These are phyloP conservation scores for Pichia heedii DNA, from an alignment of 805 yeast genomes.

Conservation along the genomic window DNA sequence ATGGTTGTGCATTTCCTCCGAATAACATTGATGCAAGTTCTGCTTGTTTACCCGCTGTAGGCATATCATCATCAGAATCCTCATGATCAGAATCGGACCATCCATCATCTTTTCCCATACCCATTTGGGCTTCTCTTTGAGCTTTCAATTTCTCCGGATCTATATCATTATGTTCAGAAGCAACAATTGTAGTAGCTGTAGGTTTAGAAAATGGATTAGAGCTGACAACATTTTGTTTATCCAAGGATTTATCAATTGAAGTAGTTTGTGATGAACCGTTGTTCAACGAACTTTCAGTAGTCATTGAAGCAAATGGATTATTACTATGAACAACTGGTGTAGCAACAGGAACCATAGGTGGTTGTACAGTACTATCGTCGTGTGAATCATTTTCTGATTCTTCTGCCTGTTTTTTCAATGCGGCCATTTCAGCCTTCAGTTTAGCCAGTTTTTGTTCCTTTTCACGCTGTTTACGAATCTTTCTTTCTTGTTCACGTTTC, in stretches of 20 bases:
- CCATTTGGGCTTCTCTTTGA: conserved; percentile 67
- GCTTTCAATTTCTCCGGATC: conserved; percentile 56
- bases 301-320: conserved; percentile 14
- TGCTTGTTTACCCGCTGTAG: conserved; percentile 45
- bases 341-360: conserved; percentile 4
- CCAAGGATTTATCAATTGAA: neutral
- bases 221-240: conserved; percentile 10
- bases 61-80: conserved; percentile 37
- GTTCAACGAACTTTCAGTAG: conserved; percentile 4
- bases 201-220: conserved; percentile 59
- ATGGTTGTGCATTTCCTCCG: conserved; percentile 31
- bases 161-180: conserved; percentile 25
- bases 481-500: conserved; percentile 21
- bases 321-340: conserved; percentile 11
- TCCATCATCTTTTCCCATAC: conserved; percentile 34
- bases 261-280: neutral
- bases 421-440: conserved; percentile 51
- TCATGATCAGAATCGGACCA: conserved; percentile 34
- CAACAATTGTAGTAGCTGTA: conserved; percentile 12
- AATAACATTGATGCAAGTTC: conserved; percentile 46
- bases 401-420: conserved; percentile 35
- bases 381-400: conserved; percentile 21
- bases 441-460: conserved; percentile 53
- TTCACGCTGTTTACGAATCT: conserved; percentile 44
- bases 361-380: conserved; percentile 1